These are phyloP conservation scores for Didymella segeticola DNA, from an alignment of 2,329 filamentous ascomycete species.

Conservation along the genomic window DNA sequence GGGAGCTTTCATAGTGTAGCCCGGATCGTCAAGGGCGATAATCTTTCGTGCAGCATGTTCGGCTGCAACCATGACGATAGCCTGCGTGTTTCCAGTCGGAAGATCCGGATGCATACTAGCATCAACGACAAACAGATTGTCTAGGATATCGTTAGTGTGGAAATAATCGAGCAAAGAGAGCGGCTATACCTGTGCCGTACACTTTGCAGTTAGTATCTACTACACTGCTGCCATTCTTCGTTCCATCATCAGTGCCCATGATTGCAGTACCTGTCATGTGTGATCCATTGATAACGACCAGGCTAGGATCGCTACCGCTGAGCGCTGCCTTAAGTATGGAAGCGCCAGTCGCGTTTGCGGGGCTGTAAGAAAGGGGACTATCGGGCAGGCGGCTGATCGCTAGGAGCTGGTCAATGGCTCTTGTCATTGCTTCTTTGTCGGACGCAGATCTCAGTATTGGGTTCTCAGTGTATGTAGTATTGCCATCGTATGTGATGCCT, in stretches of 20 bases:
- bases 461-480: constrained; percentile 52
- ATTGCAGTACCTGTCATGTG: constrained; percentile 48
- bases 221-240: constrained; percentile 59
- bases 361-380: constrained; percentile 20
- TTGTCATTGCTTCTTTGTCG: constrained; percentile 43
- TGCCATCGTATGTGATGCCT: constrained; percentile 31
- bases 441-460: constrained; percentile 58
- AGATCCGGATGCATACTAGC: constrained; percentile 72
- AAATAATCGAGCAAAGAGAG: neutral
- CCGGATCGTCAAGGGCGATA: constrained; percentile 37
- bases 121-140: constrained; percentile 60
- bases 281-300: constrained; percentile 16
- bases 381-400: constrained; percentile 24
- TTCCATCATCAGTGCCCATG: constrained; percentile 61
- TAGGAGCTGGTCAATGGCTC: constrained; percentile 53
- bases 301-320: constrained; percentile 10
- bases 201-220: constrained; percentile 70
- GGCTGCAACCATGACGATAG: constrained; percentile 66
- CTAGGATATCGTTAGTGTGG: neutral
- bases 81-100: constrained; percentile 69
- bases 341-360: constrained; percentile 49
- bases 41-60: constrained; percentile 64
- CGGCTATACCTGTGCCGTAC: constrained; percentile 49
- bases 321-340: constrained; percentile 39
- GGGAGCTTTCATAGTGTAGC: too few species aligned